Base-by-base conservation (phyloP, 495 filamentous ascomycete species). In the Jackrogersella minutella region DNA sequence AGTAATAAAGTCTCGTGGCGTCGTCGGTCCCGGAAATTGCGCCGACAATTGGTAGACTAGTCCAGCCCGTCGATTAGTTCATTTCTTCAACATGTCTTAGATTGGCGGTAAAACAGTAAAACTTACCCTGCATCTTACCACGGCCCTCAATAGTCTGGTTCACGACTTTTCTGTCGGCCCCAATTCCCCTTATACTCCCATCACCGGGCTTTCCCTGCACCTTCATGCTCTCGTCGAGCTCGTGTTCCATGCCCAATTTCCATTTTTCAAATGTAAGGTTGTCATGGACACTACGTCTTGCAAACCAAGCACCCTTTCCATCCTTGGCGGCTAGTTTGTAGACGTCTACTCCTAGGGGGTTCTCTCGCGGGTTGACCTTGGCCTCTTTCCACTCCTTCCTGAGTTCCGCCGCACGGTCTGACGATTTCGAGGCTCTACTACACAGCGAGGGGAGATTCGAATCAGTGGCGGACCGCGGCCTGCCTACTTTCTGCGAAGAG, bases 291-390 rank as follows among this genome's bases (percentile, higher is more conserved):
- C 91, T 96, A 24, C 92, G 81, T 56, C 95, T 77, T 8, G 91
- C 92, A 76, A 97, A 98, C 94, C 94, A 98, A 2, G 87, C 81
- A 0, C 94, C 95, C 46, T 88, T 88, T 2, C 93, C 90, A 70
- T 97, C 95, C 57, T 88, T 87, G 0, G 89, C 87, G 0, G 80
- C 74, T 22, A 95, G 79, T 73, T 96, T 97, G 77, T 93, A 97
- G 10, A 97, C 85, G 19, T 81, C 78, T 14, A 97, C 85, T 0
- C 84, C 87, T 9, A 92, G 78, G 5, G 91, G 92, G 68, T 95
- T 96, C 5, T 94, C 89, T 62, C 83, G 87, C 0, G 82, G 69
- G 26, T 76, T 82, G 50, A 93, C 68, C 74, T 93, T 96, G 64
- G 92, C 76, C 8, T 91, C 90, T 69, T 95, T 97, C 94, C 94